A percentile compares a stretch with the other conserved stretches of the same genome.
Conservation (phyloP, 208 protist species). For the Wallacemonas sp. region DNA sequence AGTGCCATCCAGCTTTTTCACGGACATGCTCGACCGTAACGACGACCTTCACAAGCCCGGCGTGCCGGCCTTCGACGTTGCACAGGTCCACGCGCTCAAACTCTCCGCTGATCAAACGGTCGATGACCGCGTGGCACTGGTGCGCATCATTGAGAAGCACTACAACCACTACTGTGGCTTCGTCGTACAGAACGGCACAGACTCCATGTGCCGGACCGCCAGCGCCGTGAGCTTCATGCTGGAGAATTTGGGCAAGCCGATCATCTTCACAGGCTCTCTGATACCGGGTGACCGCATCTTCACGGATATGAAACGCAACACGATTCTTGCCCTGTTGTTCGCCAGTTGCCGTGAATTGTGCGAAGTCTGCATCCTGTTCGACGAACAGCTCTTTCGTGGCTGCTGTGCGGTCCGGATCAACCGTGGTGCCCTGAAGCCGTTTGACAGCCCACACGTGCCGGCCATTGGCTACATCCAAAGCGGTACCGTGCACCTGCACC, state of each 20-base stretch:
- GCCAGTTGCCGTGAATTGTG: slow-evolving; percentile 82
- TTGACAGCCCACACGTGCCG: slow-evolving; percentile 90
- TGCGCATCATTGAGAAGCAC: slow-evolving; percentile 55
- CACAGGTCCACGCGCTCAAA: slow-evolving; percentile 49
- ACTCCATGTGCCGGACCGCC: slow-evolving; percentile 95
- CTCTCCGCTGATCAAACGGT: slow-evolving; percentile 63
- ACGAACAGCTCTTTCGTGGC: slow-evolving; percentile 92
- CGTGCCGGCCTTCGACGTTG: slow-evolving; percentile 55
- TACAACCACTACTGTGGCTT: slow-evolving; percentile 96
- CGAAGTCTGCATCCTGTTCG: slow-evolving; percentile 96
- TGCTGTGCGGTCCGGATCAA: slow-evolving; percentile 89
- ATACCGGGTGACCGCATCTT: slow-evolving; percentile 86
- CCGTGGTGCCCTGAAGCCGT: slow-evolving; percentile 81
- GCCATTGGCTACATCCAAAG: slow-evolving; percentile 79
- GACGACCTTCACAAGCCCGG: slow-evolving; percentile 61
- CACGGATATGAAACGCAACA: slow-evolving; percentile 89
- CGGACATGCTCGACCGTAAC: slow-evolving; percentile 41
- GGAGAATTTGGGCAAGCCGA: slow-evolving; percentile 95
- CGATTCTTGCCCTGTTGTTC: slow-evolving; percentile 81
- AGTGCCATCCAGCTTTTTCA: slow-evolving; percentile 28
- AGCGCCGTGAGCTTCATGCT: slow-evolving; percentile 96
- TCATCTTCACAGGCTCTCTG: slow-evolving; percentile 96
- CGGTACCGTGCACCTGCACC: slow-evolving; percentile 42
- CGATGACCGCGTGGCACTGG: slow-evolving; percentile 75
- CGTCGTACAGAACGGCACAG: slow-evolving; percentile 95